A percentile compares a stretch with the other conserved stretches of the same genome.
These are phyloP conservation scores for Phlyctochytrium bullatum DNA, from an alignment of 192 early-diverging fungal species.

Conservation along the genomic window DNA sequence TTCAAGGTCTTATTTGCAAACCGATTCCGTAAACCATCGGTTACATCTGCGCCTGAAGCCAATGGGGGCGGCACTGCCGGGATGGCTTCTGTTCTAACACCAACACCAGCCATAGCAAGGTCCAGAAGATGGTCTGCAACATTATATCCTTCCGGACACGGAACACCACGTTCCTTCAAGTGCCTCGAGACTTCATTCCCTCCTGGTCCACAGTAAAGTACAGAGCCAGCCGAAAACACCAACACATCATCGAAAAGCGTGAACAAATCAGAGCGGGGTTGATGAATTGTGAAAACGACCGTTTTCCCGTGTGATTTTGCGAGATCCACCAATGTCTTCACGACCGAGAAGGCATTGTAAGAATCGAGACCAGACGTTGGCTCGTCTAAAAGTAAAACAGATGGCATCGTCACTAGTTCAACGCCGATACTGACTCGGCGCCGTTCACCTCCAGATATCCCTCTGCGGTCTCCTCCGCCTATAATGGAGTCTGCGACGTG, in stretches of 20 bases:
- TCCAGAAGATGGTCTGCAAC: constrained; percentile 73
- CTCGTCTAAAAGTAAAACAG: constrained; percentile 53
- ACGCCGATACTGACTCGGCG: constrained; percentile 57
- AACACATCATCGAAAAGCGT: constrained; percentile 79
- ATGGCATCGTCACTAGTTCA: constrained; percentile 53
- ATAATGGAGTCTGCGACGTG: constrained; percentile 56
- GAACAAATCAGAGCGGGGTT: constrained; percentile 81
- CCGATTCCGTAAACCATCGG: background rate
- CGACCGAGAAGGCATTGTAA: constrained; percentile 60
- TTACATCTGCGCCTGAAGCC: background rate
- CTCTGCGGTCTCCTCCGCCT: constrained; percentile 20
- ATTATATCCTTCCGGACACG: constrained; percentile 70
- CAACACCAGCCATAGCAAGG: constrained; percentile 31
- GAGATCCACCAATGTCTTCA: constrained; percentile 60
- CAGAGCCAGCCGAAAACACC: constrained; percentile 63
- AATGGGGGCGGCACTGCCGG: no score
- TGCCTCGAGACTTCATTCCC: constrained; percentile 38
- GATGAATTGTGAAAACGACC: constrained; percentile 87
- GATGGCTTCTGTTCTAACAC: background rate
- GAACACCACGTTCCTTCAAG: constrained; percentile 51
- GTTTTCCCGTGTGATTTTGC: constrained; percentile 60
- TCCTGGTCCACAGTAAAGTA: constrained; percentile 62
- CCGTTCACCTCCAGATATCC: constrained; percentile 55
- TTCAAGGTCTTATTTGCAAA: no score
- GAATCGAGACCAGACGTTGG: constrained; percentile 56